Evolutionary conservation across 176 grass and related monocot genomes (phyloP), one percentile per base, ranked within the genome.

Genomic region (Musa acuminata): DNA sequence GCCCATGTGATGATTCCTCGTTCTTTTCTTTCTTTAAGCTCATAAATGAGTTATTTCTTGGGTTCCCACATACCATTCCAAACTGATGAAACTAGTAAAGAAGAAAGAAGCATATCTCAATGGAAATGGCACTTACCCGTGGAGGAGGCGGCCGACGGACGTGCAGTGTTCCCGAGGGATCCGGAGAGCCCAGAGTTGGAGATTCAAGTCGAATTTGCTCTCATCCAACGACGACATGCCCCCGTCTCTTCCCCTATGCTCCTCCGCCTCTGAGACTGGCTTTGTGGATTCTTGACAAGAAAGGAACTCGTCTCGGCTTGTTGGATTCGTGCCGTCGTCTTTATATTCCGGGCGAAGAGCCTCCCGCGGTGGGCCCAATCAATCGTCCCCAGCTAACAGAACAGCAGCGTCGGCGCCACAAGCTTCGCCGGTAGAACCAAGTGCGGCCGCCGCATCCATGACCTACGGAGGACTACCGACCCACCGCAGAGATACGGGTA

Each of bases 141-240:
- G 72, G 16, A 99, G 86, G 16, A 99, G 80, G 35, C 82, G 90
- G n/a, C 84, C 89, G 73, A 91, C 72, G 35, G 82, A 75, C 68
- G 84, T 85, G 9, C 86, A 81, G 54, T 82, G 78, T 71, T 87
- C 80, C 1, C 90, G 90, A 20, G 95, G 95, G 73, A 99, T 94
- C 65, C 95, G 86, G 69, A 99, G 84, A 9, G 95, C 86, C 82
- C 67, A 82, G 12, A 94, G 84, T 55, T 89, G 69, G 26, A 99
- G 60, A 82, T 71, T 80, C 69, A 91, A 60, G 78, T 99, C 95
- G 75, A 94, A 99, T 77, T 81, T 91, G 55, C 80, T 91, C 78
- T 89, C 84, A 21, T 94, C 88, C 27, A 91, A 73, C 11, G 52
- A 51, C 48, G n/a, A 10, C 8, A 24, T 11, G 9, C 5, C 17